phyloP scores from a whole-genome alignment of 768 basidiomycete species.

The Trametes cubensis region DNA sequence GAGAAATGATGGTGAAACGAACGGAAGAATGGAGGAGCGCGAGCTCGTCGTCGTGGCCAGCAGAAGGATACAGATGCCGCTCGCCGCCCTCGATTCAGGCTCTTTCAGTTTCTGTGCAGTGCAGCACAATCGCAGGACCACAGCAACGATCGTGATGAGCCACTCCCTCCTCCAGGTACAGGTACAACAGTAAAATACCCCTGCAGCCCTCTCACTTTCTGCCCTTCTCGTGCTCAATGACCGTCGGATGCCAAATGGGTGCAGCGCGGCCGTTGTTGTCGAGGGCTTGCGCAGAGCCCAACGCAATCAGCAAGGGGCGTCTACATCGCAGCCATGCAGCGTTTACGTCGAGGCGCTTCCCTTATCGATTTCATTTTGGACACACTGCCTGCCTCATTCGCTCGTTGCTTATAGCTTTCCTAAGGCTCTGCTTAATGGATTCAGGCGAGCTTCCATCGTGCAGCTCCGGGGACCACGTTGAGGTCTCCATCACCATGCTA shows the following conservation, averaged over 20 bases:
- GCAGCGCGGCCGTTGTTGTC: conserved; percentile 14
- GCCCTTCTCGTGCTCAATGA: not conserved
- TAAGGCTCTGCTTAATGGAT: not conserved
- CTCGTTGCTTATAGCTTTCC: not conserved
- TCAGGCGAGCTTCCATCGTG: not conserved
- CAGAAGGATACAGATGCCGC: not conserved
- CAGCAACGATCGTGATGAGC: conserved; percentile 18
- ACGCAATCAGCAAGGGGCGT: conserved; percentile 8
- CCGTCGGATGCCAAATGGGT: not conserved
- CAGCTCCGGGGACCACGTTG: not conserved
- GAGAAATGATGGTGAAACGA: conserved; percentile 4
- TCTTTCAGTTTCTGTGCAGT: not conserved
- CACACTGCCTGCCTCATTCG: not conserved
- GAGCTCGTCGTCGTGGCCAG: conserved; percentile 22
- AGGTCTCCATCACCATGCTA: not conserved
- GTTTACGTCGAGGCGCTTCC: conserved; percentile 8
- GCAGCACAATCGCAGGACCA: conserved; percentile 8
- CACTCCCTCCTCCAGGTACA: not conserved
- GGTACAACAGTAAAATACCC: no score
- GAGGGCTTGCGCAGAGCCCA: conserved; percentile 1
- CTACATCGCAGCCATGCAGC: not conserved
- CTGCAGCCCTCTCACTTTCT: not conserved
- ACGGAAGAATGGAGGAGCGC: not conserved
- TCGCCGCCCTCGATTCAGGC: not conserved
- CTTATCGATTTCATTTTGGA: conserved; percentile 24